Conservation (phyloP, 345 rosid genomes). For the Eucalyptus microcorys region DNA sequence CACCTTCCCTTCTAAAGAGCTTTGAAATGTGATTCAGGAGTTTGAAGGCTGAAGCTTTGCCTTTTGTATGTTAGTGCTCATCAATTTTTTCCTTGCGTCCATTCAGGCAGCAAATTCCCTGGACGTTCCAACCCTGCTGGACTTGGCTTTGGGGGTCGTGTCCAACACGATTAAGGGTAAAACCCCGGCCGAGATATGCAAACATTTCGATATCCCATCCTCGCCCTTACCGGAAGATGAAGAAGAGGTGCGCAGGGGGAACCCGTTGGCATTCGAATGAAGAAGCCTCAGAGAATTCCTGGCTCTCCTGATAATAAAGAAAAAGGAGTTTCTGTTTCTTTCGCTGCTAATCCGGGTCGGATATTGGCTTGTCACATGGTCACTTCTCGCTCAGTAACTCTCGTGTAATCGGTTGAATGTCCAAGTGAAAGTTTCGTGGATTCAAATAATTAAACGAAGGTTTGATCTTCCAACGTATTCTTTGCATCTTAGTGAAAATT, state of each 20-base stretch:
- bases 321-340: no score
- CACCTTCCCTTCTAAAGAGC: neutral
- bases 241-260: neutral
- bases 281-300: no score
- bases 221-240: neutral
- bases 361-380: no score
- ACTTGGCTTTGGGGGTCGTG: no score
- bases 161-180: neutral
- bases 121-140: no score
- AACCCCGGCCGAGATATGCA: no score
- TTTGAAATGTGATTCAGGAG: neutral
- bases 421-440: neutral
- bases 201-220: neutral
- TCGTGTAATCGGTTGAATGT: neutral
- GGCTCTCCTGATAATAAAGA: no score
- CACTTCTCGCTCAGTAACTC: no score
- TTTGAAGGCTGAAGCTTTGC: accelerated
- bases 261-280: neutral
- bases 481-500: neutral
- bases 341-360: no score
- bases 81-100: neutral
- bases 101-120: no score
- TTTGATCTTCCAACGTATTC: neutral
- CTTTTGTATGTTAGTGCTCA: neutral
- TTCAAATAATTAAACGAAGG: neutral